A percentile compares a stretch with the other conserved stretches of the same genome.
These are phyloP conservation scores for Hypoxylon sp. DNA, from an alignment of 2,329 filamentous ascomycete species.

Conservation along the genomic window DNA sequence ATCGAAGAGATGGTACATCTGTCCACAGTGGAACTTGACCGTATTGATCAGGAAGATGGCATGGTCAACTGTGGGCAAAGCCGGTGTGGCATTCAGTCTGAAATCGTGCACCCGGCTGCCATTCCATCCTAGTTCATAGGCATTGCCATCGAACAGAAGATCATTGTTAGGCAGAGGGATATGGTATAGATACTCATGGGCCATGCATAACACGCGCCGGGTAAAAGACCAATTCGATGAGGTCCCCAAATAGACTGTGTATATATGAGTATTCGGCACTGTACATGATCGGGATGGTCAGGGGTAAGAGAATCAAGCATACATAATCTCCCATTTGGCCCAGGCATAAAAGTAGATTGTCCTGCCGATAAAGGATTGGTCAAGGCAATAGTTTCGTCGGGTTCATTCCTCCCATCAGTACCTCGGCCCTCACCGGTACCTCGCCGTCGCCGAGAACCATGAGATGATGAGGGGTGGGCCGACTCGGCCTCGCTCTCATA, in stretches of 20 bases:
- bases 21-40: slow-evolving; percentile 4
- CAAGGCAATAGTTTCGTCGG: not conserved
- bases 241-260: slow-evolving; percentile 1
- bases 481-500: not conserved
- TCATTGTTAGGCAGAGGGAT: not conserved
- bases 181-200: not conserved
- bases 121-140: slow-evolving; percentile 3
- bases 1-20: slow-evolving; percentile 3
- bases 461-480: not conserved
- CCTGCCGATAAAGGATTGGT: slow-evolving; percentile 2
- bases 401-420: not conserved
- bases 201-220: not conserved
- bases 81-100: not conserved
- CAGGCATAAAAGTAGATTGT: slow-evolving; percentile 4
- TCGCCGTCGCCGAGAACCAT: not conserved
- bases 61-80: not conserved
- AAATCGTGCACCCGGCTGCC: not conserved
- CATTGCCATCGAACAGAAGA: not conserved
- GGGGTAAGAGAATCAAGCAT: not conserved
- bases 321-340: slow-evolving; percentile 2
- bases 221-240: slow-evolving; percentile 7
- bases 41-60: slow-evolving; percentile 2
- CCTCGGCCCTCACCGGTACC: not conserved
- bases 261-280: not conserved
- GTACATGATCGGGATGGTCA: too few relatives aligned